Evolutionary conservation across 495 filamentous ascomycete genomes (phyloP).

Genomic region (Cercophora samala): DNA sequence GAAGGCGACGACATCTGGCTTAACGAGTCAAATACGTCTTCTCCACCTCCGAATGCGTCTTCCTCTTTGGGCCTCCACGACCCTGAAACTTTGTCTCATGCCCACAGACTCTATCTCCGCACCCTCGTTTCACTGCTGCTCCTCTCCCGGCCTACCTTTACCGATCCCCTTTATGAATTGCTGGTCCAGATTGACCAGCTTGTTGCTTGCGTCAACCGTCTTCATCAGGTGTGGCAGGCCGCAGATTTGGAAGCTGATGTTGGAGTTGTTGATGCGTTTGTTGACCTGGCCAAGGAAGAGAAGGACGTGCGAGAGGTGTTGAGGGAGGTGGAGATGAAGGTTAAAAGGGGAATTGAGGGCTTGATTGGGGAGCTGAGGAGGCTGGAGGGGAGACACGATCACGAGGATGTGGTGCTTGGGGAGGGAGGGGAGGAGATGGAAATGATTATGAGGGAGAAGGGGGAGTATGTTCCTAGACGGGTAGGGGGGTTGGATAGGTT

Average conservation of each 20-base stretch:
- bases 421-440: slow-evolving; percentile 22
- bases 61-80: slow-evolving; percentile 49
- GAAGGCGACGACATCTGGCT: slow-evolving; percentile 31
- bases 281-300: slow-evolving; percentile 68
- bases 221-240: slow-evolving; percentile 68
- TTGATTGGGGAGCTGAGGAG: slow-evolving; percentile 55
- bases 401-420: slow-evolving; percentile 9
- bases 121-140: slow-evolving; percentile 66
- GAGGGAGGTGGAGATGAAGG: slow-evolving; percentile 44
- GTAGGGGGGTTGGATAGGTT: slow-evolving; percentile 72
- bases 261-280: slow-evolving; percentile 69
- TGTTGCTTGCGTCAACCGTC: slow-evolving; percentile 65
- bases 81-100: slow-evolving; percentile 76
- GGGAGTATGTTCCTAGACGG: slow-evolving; percentile 57
- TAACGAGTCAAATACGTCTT: slow-evolving; percentile 11
- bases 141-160: slow-evolving; percentile 65
- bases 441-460: slow-evolving; percentile 17
- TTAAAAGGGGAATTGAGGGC: slow-evolving; percentile 60
- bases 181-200: slow-evolving; percentile 73
- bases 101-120: slow-evolving; percentile 71
- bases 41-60: slow-evolving; percentile 2
- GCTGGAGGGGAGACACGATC: slow-evolving; percentile 21
- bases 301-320: slow-evolving; percentile 59
- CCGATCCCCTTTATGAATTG: slow-evolving; percentile 63
- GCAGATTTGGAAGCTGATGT: slow-evolving; percentile 75